phyloP scores from a whole-genome alignment of 2,329 filamentous ascomycete genomes.

The Colletotrichum godetiae region DNA sequence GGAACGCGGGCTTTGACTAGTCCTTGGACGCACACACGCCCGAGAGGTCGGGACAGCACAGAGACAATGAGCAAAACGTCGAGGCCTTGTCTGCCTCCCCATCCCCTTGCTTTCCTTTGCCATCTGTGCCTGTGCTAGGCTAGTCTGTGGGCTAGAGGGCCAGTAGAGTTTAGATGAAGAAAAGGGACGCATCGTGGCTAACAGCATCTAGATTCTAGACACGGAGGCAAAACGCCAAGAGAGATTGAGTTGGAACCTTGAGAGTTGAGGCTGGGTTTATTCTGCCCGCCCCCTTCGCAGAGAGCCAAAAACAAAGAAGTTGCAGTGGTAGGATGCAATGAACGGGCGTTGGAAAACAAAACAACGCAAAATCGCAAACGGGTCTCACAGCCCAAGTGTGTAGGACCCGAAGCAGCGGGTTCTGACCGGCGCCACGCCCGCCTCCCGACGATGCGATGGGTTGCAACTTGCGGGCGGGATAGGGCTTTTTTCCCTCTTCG shows the following conservation, averaged over 20 bases:
- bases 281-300: neutral
- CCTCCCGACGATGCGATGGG: constrained; percentile 2
- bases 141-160: neutral
- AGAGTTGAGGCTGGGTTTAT: neutral
- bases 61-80: neutral
- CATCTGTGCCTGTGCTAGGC: neutral
- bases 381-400: constrained; percentile 14
- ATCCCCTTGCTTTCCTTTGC: neutral
- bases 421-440: constrained; percentile 33
- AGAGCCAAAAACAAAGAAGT: neutral
- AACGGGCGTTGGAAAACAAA: neutral
- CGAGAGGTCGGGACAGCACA: neutral
- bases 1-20: neutral
- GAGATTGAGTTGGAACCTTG: neutral
- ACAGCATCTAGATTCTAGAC: neutral
- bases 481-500: neutral
- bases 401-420: constrained; percentile 31
- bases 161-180: neutral
- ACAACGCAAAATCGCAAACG: constrained; percentile 11
- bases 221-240: neutral
- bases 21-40: neutral
- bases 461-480: neutral
- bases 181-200: neutral
- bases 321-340: neutral
- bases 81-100: neutral